Base-by-base conservation (phyloP, 2,329 filamentous ascomycete genomes). In the Coleophoma crateriformis region DNA sequence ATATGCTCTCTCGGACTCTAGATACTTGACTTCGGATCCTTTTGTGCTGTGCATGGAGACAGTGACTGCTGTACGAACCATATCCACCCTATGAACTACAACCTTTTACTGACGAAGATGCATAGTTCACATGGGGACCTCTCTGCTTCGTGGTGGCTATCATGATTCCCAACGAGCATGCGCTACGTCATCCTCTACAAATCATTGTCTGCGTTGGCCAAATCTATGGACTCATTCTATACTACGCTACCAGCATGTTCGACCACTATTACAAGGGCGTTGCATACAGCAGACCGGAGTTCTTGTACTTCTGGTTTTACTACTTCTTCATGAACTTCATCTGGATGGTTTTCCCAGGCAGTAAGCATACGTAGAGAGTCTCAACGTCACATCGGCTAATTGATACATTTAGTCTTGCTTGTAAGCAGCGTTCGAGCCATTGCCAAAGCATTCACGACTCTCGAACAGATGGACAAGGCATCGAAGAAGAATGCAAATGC, bases 261-360 rank as follows among this genome's bases (percentile, higher is more conserved):
- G 78, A 81, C 54, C 64, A 70, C 51, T 69, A 67, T 41, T 67
- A 74, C 54, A 68, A 66, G 20, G 75, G 74, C 3, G 62, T 73
- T 13, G 69, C 69, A 19, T 78, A 82, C 60, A 79, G 74, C 54
- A 71, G 82, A 42, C 81, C 81, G 5, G 82, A 85, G 64, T 67
- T 71, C 33, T 58, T 79, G 20, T 85, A 85, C 59, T 82, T 78
- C 58, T 85, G 80, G 81, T 67, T 78, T 19, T 85, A 85, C 58
- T 85, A 81, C 54, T 71, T 79, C 22, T 78, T 77, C 8, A 76
- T 83, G 61, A 85, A 85, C 59, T 64, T 75, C 34, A 79, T 81
- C 1, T 85, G 82, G 82, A 78, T 71, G 7, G 56, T 82, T 4
- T 71, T 84, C 17, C 81, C 81, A 10, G 58, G 70, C 4, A 59